phyloP scores from a whole-genome alignment of 331 rosid genomes.

The Erythrophleum ivorense region DNA sequence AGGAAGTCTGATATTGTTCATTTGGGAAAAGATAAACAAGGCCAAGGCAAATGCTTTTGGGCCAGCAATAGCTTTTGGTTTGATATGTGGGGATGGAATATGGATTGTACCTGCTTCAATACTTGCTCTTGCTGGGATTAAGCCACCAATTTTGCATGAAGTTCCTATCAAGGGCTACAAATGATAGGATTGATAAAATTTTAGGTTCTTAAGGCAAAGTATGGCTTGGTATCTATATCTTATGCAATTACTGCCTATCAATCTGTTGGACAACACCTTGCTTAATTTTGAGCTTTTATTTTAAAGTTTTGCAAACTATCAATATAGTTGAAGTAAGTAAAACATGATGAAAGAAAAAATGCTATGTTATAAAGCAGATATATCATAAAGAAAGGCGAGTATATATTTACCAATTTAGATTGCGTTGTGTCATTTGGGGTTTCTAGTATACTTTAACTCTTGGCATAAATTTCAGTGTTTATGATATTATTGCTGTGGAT shows the following conservation, averaged over 20 bases:
- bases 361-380: neutral
- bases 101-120: conserved; percentile 83
- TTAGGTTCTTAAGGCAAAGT: conserved; percentile 39
- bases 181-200: conserved; percentile 49
- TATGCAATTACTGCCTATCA: conserved; percentile 30
- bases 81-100: conserved; percentile 83
- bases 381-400: conserved; percentile 7
- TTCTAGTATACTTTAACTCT: conserved; percentile 10
- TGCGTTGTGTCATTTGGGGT: neutral
- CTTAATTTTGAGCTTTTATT: conserved; percentile 2
- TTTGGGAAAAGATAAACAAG: conserved; percentile 66
- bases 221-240: conserved; percentile 18
- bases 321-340: conserved; percentile 25
- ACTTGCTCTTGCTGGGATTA: conserved; percentile 66
- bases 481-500: neutral
- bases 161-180: conserved; percentile 64
- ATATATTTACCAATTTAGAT: conserved; percentile 21
- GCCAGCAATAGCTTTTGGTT: conserved; percentile 83
- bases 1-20: conserved; percentile 66
- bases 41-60: conserved; percentile 76
- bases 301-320: neutral
- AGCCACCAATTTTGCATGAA: conserved; percentile 86
- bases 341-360: neutral
- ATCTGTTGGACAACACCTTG: conserved; percentile 27
- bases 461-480: neutral